Evolutionary conservation across 345 rosid genomes (phyloP), one percentile per base, ranked within the genome.

Genomic region (Hibiscus syriacus): DNA sequence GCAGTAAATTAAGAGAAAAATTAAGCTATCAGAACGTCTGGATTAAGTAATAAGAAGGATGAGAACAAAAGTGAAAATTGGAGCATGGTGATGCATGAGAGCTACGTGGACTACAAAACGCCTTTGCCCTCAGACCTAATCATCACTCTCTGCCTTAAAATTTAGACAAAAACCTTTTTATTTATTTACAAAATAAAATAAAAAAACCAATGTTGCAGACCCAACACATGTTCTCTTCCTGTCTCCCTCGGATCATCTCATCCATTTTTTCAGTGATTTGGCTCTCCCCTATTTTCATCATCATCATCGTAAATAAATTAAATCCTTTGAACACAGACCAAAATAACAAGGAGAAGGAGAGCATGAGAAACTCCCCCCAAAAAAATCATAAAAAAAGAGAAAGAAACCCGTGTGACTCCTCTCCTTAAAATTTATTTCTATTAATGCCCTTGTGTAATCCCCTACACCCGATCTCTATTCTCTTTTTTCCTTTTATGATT

Each of bases 241-340:
- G 36, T 53, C 22, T 27, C 2, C n/a, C 23, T 38, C 53, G 6
- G 50, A 14, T 63, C 70, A 11, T 14, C 73, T 63, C 70, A 11
- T 20, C 73, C 63, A 29, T 64, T 67, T 70, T 46, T 49, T 64
- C 63, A 6, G 68, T 70, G 12, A 14, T 64, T 61, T 61, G 19
- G 22, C 32, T 39, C 53, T 65, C 66, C 65, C 69, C n/a, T 60
- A 29, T 53, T 72, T 30, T 14, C 16, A 13, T 45, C 50, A 45
- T 45, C 50, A 45, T 38, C 41, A 13, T n/a, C n/a, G n/a, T 4
- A 34, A 34, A 34, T 45, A 45, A 45, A 45, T 3, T 5, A 45
- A 45, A 38, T 38, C 41, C 41, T 45, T n/a, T 45, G 64, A n/a
- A 38, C 17, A 3, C 22, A 6, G 58, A 30, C 54, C 32, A 68